These are phyloP conservation scores for Thelonectria blattea DNA, from an alignment of 2,329 filamentous ascomycete species.

Conservation along the genomic window DNA sequence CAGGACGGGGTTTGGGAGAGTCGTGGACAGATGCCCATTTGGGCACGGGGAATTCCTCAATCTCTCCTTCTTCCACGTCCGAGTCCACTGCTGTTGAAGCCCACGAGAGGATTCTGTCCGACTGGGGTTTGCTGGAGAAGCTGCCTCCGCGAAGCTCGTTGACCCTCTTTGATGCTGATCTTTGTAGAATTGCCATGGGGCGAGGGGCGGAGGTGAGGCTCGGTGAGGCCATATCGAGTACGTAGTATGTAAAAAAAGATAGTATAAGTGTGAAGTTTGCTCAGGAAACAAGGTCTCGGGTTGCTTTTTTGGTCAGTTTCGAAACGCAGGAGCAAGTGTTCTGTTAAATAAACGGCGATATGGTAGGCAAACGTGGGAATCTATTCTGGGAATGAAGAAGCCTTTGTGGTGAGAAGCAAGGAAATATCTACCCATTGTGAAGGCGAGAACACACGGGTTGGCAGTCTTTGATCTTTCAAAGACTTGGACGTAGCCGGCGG, in stretches of 20 bases:
- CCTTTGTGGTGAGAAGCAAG: not conserved
- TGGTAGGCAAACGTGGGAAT: not conserved
- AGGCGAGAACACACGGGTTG: not conserved
- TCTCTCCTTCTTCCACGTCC: not conserved
- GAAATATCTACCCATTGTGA: not conserved
- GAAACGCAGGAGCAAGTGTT: not conserved
- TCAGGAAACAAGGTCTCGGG: not conserved
- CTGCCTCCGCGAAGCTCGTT: not conserved
- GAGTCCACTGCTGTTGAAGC: not conserved
- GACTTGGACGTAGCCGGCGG: not conserved
- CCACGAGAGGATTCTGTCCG: not conserved
- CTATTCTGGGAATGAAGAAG: not conserved
- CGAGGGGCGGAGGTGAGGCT: not conserved
- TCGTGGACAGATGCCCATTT: not conserved
- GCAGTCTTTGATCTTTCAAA: not conserved
- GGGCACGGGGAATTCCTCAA: not conserved
- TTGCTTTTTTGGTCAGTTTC: not conserved
- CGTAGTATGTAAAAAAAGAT: not conserved
- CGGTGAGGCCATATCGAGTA: not conserved
- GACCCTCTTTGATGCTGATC: not conserved
- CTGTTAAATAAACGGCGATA: not conserved
- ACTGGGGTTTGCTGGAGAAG: not conserved
- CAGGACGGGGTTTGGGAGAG: not conserved
- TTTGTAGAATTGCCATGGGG: not conserved
- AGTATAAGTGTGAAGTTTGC: not conserved